Evolutionary conservation across 352 stramenopile species (phyloP).

Genomic region (Pythium insidiosum): DNA sequence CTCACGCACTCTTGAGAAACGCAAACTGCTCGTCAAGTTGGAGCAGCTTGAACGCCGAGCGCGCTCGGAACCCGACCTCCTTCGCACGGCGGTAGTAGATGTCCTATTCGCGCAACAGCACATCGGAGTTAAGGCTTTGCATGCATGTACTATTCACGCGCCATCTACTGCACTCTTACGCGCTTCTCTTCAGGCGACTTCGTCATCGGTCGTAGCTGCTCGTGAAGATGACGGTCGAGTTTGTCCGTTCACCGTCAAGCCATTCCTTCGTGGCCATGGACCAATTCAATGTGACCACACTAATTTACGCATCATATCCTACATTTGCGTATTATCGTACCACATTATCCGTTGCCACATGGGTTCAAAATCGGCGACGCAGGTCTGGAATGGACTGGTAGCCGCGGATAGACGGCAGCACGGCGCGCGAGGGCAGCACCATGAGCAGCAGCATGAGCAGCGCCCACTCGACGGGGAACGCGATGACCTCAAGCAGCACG

Average conservation of each 20-base stretch:
- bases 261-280: too few relatives aligned
- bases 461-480: slow-evolving; percentile 54
- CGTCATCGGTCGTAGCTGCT: too few relatives aligned
- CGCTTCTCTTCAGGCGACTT: slow-evolving; percentile 55
- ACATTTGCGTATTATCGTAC: too few relatives aligned
- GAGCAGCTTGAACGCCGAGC: slow-evolving; percentile 98
- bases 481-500: slow-evolving; percentile 46
- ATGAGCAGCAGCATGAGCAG: slow-evolving; percentile 50
- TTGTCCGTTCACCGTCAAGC: too few relatives aligned
- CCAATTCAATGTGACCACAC: too few relatives aligned
- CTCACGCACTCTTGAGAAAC: slow-evolving; percentile 71
- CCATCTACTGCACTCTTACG: slow-evolving; percentile 17
- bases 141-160: neutral
- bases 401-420: slow-evolving; percentile 41
- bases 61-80: slow-evolving; percentile 94
- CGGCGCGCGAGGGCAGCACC: slow-evolving; percentile 41
- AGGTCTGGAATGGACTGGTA: slow-evolving; percentile 34
- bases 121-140: neutral
- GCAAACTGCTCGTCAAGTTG: slow-evolving; percentile 98
- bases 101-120: slow-evolving; percentile 26
- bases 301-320: too few relatives aligned
- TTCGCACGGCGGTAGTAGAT: slow-evolving; percentile 92
- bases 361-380: slow-evolving; percentile 2
- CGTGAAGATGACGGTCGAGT: too few relatives aligned
- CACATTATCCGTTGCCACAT: too few relatives aligned